Evolutionary conservation across 192 early-diverging fungal genomes (phyloP).

Genomic region (Coemansia sp.): DNA sequence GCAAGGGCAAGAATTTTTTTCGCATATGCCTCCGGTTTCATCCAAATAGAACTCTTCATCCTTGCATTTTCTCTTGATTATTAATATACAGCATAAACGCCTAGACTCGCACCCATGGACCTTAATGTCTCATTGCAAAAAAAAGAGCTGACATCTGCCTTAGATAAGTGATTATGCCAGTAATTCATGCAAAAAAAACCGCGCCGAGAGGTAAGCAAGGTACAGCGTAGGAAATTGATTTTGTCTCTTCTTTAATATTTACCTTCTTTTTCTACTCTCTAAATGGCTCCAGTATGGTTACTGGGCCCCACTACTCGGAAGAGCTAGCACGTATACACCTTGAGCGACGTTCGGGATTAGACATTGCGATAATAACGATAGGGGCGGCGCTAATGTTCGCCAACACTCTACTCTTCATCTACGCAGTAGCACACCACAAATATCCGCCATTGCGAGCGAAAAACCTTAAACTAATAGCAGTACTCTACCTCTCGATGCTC

Average conservation of each 20-base stretch:
- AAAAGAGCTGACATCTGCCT: background rate
- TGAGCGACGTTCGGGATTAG: background rate
- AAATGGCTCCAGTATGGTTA: background rate
- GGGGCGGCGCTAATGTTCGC: constrained; percentile 25
- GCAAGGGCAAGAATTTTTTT: too few relatives aligned
- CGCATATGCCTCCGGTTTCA: too few relatives aligned
- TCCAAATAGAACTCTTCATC: too few relatives aligned
- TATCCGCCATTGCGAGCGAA: constrained; percentile 46
- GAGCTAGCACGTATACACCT: background rate
- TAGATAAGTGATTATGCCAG: background rate
- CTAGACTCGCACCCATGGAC: background rate
- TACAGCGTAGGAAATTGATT: too few relatives aligned
- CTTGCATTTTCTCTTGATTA: too few relatives aligned
- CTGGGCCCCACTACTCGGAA: background rate
- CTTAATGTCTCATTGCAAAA: background rate
- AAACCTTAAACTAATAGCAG: constrained; percentile 28
- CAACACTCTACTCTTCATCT: constrained; percentile 31
- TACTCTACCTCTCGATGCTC: constrained; percentile 33
- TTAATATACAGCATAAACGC: too few relatives aligned
- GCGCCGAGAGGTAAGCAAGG: too few relatives aligned
- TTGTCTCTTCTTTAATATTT: too few relatives aligned
- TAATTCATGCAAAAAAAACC: background rate
- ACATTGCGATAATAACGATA: constrained; percentile 13
- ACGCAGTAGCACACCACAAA: constrained; percentile 15
- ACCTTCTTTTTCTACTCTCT: background rate